Evolutionary conservation across 1,284 basidiomycete species (phyloP).

Genomic region (Sanghuangporus sanghuang): DNA sequence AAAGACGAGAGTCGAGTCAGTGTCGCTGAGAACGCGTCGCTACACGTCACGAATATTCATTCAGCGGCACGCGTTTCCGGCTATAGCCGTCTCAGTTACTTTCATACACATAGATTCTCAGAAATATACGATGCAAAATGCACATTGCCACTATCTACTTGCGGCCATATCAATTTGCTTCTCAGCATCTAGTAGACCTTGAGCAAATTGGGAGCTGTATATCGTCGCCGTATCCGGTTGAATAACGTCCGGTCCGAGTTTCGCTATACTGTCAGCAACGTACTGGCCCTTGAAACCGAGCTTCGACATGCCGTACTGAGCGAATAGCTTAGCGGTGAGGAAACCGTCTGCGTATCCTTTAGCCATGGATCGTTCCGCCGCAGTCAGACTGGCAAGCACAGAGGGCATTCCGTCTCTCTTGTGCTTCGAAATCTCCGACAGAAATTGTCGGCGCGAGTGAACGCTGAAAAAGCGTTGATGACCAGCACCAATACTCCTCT

Average conservation of each 20-base stretch:
- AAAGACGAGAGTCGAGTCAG: neutral
- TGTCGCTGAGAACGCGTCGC: neutral
- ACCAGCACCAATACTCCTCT: neutral
- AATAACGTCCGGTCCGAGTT: slow-evolving; percentile 33
- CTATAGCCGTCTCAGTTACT: neutral
- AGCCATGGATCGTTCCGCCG: slow-evolving; percentile 26
- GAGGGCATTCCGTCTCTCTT: slow-evolving; percentile 7
- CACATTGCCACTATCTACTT: neutral
- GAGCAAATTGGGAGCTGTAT: slow-evolving; percentile 43
- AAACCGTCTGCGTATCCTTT: slow-evolving; percentile 63
- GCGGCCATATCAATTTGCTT: slow-evolving; percentile 19
- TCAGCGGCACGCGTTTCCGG: neutral
- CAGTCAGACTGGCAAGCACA: slow-evolving; percentile 13
- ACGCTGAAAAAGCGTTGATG: slow-evolving; percentile 11
- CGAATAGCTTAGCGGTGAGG: slow-evolving; percentile 57
- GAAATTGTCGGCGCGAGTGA: slow-evolving; percentile 9
- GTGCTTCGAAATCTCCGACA: neutral
- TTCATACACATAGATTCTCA: neutral
- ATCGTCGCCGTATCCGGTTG: slow-evolving; percentile 35
- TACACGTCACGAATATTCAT: neutral
- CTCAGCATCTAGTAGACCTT: slow-evolving; percentile 42
- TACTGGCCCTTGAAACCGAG: slow-evolving; percentile 67
- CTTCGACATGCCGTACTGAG: slow-evolving; percentile 46
- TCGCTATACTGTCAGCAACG: slow-evolving; percentile 43
- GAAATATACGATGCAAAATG: neutral